Percentiles rank a stretch among this genome's conserved stretches.
Conservation (phyloP, 192 early-diverging fungal genomes). For the Phycomyces nitens region DNA sequence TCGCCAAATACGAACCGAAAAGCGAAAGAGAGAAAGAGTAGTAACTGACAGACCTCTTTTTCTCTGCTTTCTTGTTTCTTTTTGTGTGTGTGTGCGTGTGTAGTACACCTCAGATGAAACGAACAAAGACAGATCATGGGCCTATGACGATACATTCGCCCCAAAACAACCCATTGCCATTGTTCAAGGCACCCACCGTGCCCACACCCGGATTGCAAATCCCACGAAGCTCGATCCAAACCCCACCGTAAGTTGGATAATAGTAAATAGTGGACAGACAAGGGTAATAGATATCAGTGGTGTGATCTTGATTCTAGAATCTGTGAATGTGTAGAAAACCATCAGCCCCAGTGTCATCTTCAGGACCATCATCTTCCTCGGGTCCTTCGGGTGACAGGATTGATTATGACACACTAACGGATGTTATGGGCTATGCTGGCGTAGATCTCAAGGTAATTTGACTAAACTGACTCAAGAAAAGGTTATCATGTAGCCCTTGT, state of each 20-base stretch:
- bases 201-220: background rate
- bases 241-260: background rate
- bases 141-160: slow-evolving; percentile 1
- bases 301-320: too few relatives aligned
- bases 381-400: slow-evolving; percentile 27
- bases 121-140: slow-evolving; percentile 20
- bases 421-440: slow-evolving; percentile 77
- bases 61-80: background rate
- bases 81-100: background rate
- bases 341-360: slow-evolving; percentile 1
- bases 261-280: too few relatives aligned
- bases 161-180: background rate
- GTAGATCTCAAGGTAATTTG: slow-evolving; percentile 68
- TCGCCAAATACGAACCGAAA: background rate
- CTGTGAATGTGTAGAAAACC: background rate
- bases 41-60: background rate
- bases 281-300: too few relatives aligned
- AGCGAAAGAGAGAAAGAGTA: background rate
- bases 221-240: background rate
- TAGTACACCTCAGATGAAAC: slow-evolving; percentile 20
- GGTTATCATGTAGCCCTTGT: too few relatives aligned
- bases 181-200: background rate
- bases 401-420: slow-evolving; percentile 59
- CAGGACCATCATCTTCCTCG: background rate
- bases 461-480: background rate